Evolutionary conservation across 1,139 yeast species (phyloP), one percentile per base, ranked within the genome.

Genomic region (Blastobotrys arbuscula): DNA sequence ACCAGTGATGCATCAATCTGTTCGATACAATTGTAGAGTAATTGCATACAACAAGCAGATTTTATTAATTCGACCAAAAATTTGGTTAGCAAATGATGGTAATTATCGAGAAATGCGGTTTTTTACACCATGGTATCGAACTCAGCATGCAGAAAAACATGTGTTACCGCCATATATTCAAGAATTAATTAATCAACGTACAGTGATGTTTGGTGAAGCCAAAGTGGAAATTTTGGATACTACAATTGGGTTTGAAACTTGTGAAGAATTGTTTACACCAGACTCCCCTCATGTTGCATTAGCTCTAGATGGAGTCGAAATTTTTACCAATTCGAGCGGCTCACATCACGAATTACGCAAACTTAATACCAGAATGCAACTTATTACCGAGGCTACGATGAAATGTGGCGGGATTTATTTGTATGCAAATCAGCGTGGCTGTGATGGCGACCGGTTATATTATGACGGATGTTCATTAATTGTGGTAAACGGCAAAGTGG

Each of bases 401-500:
- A 89, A 92, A 66, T 89, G 97, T 64, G 99, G 99, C 41, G 99
- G 99, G 37, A 81, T 92, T 26, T 92, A 92, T 61, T 72, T 92
- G 48, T 92, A 92, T 62, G 81, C 98, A 20, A 92, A 92, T 65
- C 99, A 94, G 68, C 82, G 84, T 54, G 99, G 99, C 6, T 92
- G 99, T 66, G 99, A 94, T 66, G 99, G 99, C 56, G 99, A 94
- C 64, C 76, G 99, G 52, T 70, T 92, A 47, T 92, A 94, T 66
- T 92, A 92, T 62, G 99, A 92, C 67, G 99, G 99, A 1, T 87
- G 96, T 69, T 96, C 98, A 0, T 73, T 88, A 61, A 92, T 94
- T 64, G 87, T 90, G 6, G 88, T 90, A 46, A 92, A 94, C 64
- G 98, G 98, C 37, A 70, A 80, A 51, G 81, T 92, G 54, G 84